Base-by-base conservation (phyloP, 257 asterid species). In the Solanum okadae region DNA sequence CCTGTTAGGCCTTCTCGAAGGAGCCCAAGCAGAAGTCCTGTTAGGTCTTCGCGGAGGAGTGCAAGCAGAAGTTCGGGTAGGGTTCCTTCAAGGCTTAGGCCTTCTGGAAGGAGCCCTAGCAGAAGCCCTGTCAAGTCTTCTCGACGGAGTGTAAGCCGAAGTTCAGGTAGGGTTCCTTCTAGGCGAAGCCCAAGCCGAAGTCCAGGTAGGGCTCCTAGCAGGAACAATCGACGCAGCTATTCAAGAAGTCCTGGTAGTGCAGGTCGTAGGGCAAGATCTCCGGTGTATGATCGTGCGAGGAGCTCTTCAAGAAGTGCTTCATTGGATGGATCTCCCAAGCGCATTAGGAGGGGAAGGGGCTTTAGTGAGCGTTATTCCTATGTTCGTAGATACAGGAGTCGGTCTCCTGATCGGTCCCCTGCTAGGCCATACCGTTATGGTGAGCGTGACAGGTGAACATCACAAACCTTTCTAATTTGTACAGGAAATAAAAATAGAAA, bases 291-390 rank as follows among this genome's bases (percentile, higher is more conserved):
- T 79, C 97, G 93, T 88, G 92, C 94, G 65, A 93, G 96, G 90
- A 96, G 98, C 91, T 94, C 95, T 16, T 97, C 99, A 73, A 97
- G 98, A 89, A 97, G 99, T 87, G 95, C 94, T 89, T 94, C 98
- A 1, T 94, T 52, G 22, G 98, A 94, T 89, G 99, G 96, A 84
- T 96, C 99, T 35, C 95, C 99, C 70, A 94, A 93, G 92, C 98
- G 98, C 89, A 91, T 96, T 70, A 93, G 99, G 88, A 93, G 98
- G 91, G 99, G 99, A 31, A 92, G 99, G 91, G 99, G 99, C n/a
- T 97, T 97, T 73, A 97, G 99, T 89, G 99, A 97, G 70, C 94
- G 96, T 15, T 97, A 89, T 91, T 92, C 99, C 8, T 97, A 89
- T 75, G 99, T 93, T 2, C 93, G 98, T 29, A 94, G 97, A 72